Evolutionary conservation across 2,329 filamentous ascomycete genomes (phyloP).

Genomic region (Truncatella angustata): DNA sequence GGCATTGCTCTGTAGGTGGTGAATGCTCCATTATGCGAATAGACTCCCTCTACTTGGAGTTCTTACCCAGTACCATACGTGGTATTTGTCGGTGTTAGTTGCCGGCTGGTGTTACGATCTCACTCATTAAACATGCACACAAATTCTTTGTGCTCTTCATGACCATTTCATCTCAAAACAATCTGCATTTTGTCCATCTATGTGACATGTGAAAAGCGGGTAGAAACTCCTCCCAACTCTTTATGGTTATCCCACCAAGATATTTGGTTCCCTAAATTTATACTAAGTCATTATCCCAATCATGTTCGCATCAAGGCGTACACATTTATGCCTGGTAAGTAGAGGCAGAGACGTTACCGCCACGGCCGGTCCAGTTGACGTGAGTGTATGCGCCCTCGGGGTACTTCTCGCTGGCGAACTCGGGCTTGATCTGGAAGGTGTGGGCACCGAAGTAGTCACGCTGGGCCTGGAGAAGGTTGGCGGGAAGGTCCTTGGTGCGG

Average conservation of each 20-base stretch:
- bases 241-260: background rate
- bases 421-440: constrained; percentile 86
- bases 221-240: background rate
- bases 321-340: constrained; percentile 85
- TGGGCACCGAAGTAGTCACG: constrained; percentile 98
- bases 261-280: background rate
- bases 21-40: too few species aligned
- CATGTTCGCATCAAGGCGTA: background rate
- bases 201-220: constrained; percentile 4
- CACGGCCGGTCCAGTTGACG: constrained; percentile 99
- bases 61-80: too few species aligned
- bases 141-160: too few species aligned
- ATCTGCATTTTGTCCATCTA: constrained; percentile 7
- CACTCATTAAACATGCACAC: too few species aligned
- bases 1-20: background rate
- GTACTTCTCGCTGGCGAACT: constrained; percentile 75
- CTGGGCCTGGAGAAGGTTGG: constrained; percentile 98
- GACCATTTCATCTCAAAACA: constrained; percentile 1
- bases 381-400: constrained; percentile 85
- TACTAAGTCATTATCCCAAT: constrained; percentile 6
- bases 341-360: constrained; percentile 94
- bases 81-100: too few species aligned
- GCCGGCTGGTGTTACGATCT: too few species aligned
- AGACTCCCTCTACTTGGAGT: too few species aligned
- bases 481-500: constrained; percentile 93